Conservation (phyloP, 805 yeast genomes). For the Grigorovia yakushimaensis region DNA sequence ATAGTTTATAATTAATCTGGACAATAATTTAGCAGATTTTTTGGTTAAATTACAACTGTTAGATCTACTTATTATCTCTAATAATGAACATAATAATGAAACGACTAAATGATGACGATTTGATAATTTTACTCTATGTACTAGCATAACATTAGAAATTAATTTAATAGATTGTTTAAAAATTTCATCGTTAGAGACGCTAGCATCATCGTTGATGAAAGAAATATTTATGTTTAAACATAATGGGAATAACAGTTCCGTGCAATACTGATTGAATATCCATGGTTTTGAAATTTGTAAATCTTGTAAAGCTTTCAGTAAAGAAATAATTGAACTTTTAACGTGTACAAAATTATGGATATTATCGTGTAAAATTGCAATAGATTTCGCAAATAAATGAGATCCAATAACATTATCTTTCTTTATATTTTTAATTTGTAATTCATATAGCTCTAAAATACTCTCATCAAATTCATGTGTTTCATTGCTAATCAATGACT, state of each 20-base stretch:
- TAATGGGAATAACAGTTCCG: constrained; percentile 44
- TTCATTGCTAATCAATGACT: constrained; percentile 7
- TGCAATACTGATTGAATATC: constrained; percentile 54
- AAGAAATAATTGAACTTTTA: constrained; percentile 4
- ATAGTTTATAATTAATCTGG: constrained; percentile 53
- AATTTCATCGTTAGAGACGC: constrained; percentile 17
- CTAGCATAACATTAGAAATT: constrained; percentile 50
- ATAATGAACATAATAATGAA: constrained; percentile 37
- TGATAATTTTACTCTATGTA: constrained; percentile 59
- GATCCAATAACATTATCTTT: constrained; percentile 16
- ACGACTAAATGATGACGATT: constrained; percentile 65
- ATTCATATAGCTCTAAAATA: constrained; percentile 16
- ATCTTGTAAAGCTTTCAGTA: constrained; percentile 30
- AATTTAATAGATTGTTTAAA: constrained; percentile 38
- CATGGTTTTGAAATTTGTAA: constrained; percentile 43
- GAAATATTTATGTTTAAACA: constrained; percentile 6
- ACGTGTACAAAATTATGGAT: constrained; percentile 7
- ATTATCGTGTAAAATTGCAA: constrained; percentile 24
- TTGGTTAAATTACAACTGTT: constrained; percentile 14
- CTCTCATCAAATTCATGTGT: constrained; percentile 4
- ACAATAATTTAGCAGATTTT: constrained; percentile 37
- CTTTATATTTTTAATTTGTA: constrained; percentile 11
- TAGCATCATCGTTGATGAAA: not conserved
- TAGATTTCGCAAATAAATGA: constrained; percentile 24
- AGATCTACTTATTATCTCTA: constrained; percentile 36